Conservation (phyloP, 345 rosid genomes). For the Diplotaxis tenuifolia region DNA sequence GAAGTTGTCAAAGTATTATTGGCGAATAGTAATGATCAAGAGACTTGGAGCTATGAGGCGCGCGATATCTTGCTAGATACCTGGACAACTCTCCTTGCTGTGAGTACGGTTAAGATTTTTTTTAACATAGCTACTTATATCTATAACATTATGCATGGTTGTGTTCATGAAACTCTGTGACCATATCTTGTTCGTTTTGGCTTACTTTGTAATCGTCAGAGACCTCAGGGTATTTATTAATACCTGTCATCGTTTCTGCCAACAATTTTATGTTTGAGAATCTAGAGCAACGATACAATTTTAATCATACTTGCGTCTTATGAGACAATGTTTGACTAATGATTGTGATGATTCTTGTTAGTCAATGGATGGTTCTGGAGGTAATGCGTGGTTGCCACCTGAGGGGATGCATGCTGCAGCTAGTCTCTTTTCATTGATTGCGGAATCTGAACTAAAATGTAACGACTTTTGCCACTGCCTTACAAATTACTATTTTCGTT, state of each 20-base stretch:
- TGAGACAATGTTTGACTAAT: slow-evolving; percentile 32
- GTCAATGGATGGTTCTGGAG: slow-evolving; percentile 61
- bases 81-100: slow-evolving; percentile 85
- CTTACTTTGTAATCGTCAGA: slow-evolving; percentile 6
- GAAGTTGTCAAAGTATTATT: slow-evolving; percentile 79
- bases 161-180: slow-evolving; percentile 25
- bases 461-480: slow-evolving; percentile 13
- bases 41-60: slow-evolving; percentile 96
- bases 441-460: slow-evolving; percentile 86
- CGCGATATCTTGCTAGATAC: slow-evolving; percentile 95
- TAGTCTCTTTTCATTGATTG: slow-evolving; percentile 69
- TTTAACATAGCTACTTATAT: slow-evolving; percentile 15
- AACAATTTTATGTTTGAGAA: slow-evolving; percentile 19
- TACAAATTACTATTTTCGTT: neutral
- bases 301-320: slow-evolving; percentile 1
- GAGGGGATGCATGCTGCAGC: slow-evolving; percentile 88
- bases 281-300: slow-evolving; percentile 15
- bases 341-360: slow-evolving; percentile 39
- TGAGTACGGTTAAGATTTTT: slow-evolving; percentile 38
- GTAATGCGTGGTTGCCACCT: slow-evolving; percentile 64
- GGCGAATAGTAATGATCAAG: slow-evolving; percentile 61
- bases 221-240: neutral
- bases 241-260: slow-evolving; percentile 2
- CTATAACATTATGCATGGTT: slow-evolving; percentile 13
- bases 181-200: slow-evolving; percentile 17